These are phyloP conservation scores for Lipomyces yamanashiensis DNA, from an alignment of 805 yeast genomes.

Conservation along the genomic window DNA sequence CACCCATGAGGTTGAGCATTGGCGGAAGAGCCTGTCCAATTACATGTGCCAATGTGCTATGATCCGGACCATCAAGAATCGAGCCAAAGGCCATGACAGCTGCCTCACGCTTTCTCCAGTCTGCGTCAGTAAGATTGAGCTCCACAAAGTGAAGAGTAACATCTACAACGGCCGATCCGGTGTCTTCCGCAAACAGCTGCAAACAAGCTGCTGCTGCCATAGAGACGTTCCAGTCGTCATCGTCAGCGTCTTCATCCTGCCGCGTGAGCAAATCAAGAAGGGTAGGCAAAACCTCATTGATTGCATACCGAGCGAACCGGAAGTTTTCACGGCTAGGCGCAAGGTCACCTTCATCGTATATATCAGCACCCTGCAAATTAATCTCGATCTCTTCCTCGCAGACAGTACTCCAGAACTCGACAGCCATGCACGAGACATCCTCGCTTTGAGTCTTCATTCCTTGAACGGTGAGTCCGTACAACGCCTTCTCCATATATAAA, in stretches of 20 bases:
- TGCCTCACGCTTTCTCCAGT: slow-evolving; percentile 93
- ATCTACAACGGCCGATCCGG: slow-evolving; percentile 82
- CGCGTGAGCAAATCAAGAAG: slow-evolving; percentile 76
- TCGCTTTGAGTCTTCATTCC: slow-evolving; percentile 90
- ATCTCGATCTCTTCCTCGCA: slow-evolving; percentile 95
- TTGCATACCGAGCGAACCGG: slow-evolving; percentile 85
- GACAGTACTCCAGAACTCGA: slow-evolving; percentile 99
- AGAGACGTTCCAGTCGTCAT: slow-evolving; percentile 94
- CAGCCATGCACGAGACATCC: slow-evolving; percentile 95
- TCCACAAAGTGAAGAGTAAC: slow-evolving; percentile 86
- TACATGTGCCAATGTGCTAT: slow-evolving; percentile 59
- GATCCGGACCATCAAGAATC: slow-evolving; percentile 74
- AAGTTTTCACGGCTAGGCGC: slow-evolving; percentile 56
- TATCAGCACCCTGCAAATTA: slow-evolving; percentile 54
- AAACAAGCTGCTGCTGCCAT: slow-evolving; percentile 99
- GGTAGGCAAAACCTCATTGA: slow-evolving; percentile 85
- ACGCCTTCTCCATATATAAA: slow-evolving; percentile 95
- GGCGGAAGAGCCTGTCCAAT: slow-evolving; percentile 85
- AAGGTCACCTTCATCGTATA: slow-evolving; percentile 47
- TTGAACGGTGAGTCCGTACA: slow-evolving; percentile 82
- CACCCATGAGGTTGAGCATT: slow-evolving; percentile 72
- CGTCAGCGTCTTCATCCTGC: slow-evolving; percentile 89
- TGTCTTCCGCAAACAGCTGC: slow-evolving; percentile 88
- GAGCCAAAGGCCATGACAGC: slow-evolving; percentile 99
- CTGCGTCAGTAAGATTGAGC: slow-evolving; percentile 59